Evolutionary conservation across 2,329 filamentous ascomycete species (phyloP), one percentile per base, ranked within the genome.

Genomic region (Clonostachys sp.): DNA sequence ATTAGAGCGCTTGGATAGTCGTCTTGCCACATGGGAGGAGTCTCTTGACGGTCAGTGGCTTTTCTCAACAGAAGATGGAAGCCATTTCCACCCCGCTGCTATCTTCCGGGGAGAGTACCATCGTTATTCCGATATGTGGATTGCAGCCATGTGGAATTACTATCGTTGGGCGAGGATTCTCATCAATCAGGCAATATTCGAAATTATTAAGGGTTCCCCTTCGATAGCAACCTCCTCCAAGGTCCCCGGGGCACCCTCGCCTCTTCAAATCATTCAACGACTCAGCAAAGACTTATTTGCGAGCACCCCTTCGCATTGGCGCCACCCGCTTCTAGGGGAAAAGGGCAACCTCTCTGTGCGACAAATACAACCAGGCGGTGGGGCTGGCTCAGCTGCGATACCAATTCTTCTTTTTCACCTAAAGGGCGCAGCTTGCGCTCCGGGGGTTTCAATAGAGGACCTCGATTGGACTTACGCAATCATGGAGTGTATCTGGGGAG

Each of bases 121-220:
- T 56, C 58, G 70, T 18, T 84, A 84, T 54, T 60, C 61, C 14
- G 72, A 76, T 51, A 71, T 80, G 47, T 80, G 74, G 69, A 63
- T 72, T 16, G 76, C 74, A 9, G 71, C 75, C 20, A 68, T 78
- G 39, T 84, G 77, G 77, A 80, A 78, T 50, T 74, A 83, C 53
- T 81, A 77, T 53, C 77, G 81, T 20, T 81, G 78, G 70, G 70
- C 72, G 7, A 74, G 78, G n/a, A 74, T 82, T 20, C 60, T 83
- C 10, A 57, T 73, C 14, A 75, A 71, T 55, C 71, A 81, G 50
- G 66, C 71, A 40, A 70, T 84, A 12, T 59, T 78, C 10, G 64
- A 67, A 12, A 57, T 70, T 34, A 59, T 61, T 6, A 60, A 70
- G 5, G 65, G 66, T 43, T 50, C 53, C 5, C 53, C 58, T 2